A percentile compares a stretch with the other conserved stretches of the same genome.
Conservation (phyloP, 2,329 filamentous ascomycete species). For the Cryphonectria japonica region DNA sequence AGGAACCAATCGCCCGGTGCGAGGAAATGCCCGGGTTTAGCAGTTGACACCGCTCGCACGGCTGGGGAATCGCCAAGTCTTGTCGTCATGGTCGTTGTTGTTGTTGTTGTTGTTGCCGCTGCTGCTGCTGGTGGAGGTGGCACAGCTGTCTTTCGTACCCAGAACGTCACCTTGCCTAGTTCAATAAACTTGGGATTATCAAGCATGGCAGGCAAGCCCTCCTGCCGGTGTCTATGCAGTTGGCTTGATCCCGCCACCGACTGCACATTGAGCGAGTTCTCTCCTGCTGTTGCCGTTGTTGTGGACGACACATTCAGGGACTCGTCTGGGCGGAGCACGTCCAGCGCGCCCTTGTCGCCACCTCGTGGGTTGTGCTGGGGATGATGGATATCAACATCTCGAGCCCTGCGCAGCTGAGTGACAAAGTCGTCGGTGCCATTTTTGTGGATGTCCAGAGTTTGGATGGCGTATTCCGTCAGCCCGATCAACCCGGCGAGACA, state of each 20-base stretch:
- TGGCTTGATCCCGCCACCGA: neutral
- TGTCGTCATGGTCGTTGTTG: neutral
- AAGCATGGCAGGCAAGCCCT: neutral
- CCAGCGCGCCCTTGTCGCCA: neutral
- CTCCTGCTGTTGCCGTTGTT: neutral
- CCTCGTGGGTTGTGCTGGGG: neutral
- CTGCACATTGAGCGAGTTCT: neutral
- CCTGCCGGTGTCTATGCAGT: neutral
- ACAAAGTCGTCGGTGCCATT: neutral
- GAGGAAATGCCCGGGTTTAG: neutral
- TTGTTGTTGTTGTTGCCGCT: neutral
- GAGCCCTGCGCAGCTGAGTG: neutral
- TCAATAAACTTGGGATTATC: neutral
- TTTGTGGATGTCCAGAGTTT: neutral
- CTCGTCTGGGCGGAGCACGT: neutral
- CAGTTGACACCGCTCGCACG: neutral
- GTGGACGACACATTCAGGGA: neutral
- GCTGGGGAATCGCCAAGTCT: neutral
- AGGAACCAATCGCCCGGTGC: no score
- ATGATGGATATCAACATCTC: neutral
- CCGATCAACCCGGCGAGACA: conserved; percentile 17
- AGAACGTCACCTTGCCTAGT: neutral
- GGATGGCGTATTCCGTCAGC: conserved; percentile 21
- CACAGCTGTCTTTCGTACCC: neutral
- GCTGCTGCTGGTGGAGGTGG: neutral